A percentile compares a stretch with the other conserved stretches of the same genome.
These are phyloP conservation scores for Jaenimonas drosophilae DNA, from an alignment of 208 protist species.

Conservation along the genomic window DNA sequence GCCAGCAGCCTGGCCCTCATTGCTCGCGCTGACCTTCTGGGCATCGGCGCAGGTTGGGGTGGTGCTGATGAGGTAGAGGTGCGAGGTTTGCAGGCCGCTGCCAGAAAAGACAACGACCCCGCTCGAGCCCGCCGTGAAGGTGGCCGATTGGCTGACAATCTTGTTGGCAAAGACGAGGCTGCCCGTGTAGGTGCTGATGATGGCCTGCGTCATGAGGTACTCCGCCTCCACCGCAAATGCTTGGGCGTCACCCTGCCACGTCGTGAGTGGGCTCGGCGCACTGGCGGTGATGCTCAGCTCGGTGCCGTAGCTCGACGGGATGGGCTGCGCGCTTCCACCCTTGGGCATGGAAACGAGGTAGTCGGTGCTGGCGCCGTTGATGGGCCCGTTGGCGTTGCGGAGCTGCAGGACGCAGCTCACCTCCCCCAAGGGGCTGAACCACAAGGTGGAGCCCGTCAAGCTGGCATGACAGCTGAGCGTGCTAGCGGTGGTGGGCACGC, in stretches of 20 bases:
- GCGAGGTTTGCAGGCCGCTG: conserved; percentile 39
- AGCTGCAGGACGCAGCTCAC: conserved; percentile 39
- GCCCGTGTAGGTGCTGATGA: conserved; percentile 18
- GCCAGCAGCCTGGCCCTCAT: conserved; percentile 5
- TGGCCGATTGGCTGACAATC: conserved; percentile 10
- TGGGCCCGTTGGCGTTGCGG: conserved; percentile 21
- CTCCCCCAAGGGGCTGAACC: conserved; percentile 38
- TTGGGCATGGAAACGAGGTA: conserved; percentile 39
- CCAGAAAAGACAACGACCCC: conserved; percentile 15
- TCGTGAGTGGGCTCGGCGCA: conserved; percentile 1
- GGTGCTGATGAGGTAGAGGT: conserved; percentile 46
- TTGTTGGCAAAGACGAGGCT: conserved; percentile 37
- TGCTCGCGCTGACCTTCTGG: conserved; percentile 10
- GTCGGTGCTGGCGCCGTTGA: conserved; percentile 54
- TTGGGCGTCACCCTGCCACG: conserved; percentile 1
- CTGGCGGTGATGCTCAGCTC: conserved; percentile 15
- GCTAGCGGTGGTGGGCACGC: conserved; percentile 27
- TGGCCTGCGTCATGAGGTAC: conserved; percentile 7
- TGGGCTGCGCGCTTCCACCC: conserved; percentile 24
- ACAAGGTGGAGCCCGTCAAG: conserved; percentile 26
- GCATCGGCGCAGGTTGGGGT: conserved; percentile 15
- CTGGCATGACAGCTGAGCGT: conserved; percentile 35
- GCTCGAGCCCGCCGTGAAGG: conserved; percentile 7
- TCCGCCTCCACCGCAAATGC: conserved; percentile 24
- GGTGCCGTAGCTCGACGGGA: conserved; percentile 8